Evolutionary conservation across 306 rosid genomes (phyloP).

Genomic region (Quercus dentata): DNA sequence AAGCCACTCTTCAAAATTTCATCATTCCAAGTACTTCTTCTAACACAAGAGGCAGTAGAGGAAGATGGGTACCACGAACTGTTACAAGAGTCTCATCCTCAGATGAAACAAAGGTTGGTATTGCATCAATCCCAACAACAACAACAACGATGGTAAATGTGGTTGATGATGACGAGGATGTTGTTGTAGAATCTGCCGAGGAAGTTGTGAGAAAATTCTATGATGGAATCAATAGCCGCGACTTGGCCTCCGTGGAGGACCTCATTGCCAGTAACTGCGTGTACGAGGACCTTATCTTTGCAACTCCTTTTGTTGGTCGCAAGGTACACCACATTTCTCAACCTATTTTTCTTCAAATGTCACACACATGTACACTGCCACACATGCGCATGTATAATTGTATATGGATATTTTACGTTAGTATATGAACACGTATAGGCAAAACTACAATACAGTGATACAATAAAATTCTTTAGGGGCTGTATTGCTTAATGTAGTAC

Average conservation of each 20-base stretch:
- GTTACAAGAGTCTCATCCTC: slow-evolving; percentile 27
- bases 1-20: slow-evolving; percentile 4
- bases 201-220: slow-evolving; percentile 66
- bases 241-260: slow-evolving; percentile 50
- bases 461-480: too few species aligned
- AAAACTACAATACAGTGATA: too few species aligned
- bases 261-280: slow-evolving; percentile 76
- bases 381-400: too few species aligned
- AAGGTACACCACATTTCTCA: slow-evolving; percentile 37
- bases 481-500: too few species aligned
- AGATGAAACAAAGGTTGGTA: slow-evolving; percentile 24
- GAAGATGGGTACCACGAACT: slow-evolving; percentile 19
- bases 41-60: background rate
- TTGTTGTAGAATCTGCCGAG: slow-evolving; percentile 34
- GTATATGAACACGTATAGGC: too few species aligned
- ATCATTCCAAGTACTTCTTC: background rate
- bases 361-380: too few species aligned
- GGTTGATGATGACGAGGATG: background rate
- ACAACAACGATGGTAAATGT: background rate
- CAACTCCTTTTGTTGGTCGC: slow-evolving; percentile 81
- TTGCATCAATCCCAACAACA: slow-evolving; percentile 17
- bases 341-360: too few species aligned
- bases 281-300: slow-evolving; percentile 82
- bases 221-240: slow-evolving; percentile 59
- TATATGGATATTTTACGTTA: too few species aligned